These are phyloP conservation scores for Thuidium tamariscinum DNA, from an alignment of 225 moss, liverwort and hornwort species.

Conservation along the genomic window DNA sequence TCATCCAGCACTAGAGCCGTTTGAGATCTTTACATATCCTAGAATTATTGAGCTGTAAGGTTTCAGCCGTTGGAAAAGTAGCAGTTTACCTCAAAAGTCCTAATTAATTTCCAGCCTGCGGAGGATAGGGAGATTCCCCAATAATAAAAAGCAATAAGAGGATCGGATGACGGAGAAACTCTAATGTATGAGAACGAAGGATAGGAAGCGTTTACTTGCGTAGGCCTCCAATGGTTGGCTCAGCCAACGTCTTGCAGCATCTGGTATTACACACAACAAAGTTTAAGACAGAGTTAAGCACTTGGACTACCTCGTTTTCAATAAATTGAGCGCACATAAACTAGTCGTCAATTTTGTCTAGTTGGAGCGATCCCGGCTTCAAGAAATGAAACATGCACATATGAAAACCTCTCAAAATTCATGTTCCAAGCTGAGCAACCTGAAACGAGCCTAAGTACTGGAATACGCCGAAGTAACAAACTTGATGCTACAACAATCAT, in stretches of 20 bases:
- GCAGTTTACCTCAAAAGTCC: not conserved
- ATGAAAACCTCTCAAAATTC: not conserved
- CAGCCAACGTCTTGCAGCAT: slow-evolving; percentile 1
- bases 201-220: not conserved
- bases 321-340: not conserved
- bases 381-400: not conserved
- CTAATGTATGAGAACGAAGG: not conserved
- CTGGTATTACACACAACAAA: not conserved
- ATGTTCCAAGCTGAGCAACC: not conserved
- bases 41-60: not conserved
- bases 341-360: not conserved
- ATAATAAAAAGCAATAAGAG: too few relatives aligned
- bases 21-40: not conserved
- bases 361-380: not conserved
- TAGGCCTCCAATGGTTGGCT: not conserved
- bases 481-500: not conserved
- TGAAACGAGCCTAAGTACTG: not conserved
- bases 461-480: not conserved
- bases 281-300: not conserved
- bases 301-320: not conserved
- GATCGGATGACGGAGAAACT: not conserved
- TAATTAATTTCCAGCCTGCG: not conserved
- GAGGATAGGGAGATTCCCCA: too few relatives aligned
- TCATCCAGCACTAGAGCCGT: not conserved
- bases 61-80: not conserved